phyloP scores from a whole-genome alignment of 306 rosid species.

The Hylodesmum podocarpum region DNA sequence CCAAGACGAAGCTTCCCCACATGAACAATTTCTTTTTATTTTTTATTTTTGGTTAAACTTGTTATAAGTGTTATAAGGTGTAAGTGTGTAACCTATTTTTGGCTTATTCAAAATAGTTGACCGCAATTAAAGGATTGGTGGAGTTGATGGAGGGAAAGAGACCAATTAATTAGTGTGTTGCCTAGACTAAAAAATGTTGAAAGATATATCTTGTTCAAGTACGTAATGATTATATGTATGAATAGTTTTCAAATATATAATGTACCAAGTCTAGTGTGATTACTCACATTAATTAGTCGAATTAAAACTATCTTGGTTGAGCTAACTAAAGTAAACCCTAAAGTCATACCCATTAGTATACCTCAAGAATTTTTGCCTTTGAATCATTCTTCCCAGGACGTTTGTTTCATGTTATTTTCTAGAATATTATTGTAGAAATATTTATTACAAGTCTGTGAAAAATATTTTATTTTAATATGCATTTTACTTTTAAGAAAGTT shows the following conservation, averaged over 20 bases:
- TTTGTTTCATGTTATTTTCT: not conserved
- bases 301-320: not conserved
- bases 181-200: constrained; percentile 12
- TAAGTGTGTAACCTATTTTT: not conserved
- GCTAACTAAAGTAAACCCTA: constrained; percentile 11
- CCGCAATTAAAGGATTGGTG: constrained; percentile 44
- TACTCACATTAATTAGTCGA: not conserved
- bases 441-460: not conserved
- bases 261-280: constrained; percentile 9
- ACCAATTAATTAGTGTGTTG: constrained; percentile 18
- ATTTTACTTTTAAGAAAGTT: not conserved
- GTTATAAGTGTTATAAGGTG: not conserved
- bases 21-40: not conserved
- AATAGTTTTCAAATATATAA: constrained; percentile 18
- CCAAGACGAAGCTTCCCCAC: not conserved
- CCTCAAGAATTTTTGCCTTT: not conserved
- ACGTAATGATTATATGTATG: constrained; percentile 31
- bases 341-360: not conserved
- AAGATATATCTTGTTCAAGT: not conserved
- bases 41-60: not conserved
- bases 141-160: constrained; percentile 12
- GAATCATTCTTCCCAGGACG: not conserved
- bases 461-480: not conserved
- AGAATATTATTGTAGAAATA: not conserved
- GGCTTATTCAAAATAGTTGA: constrained; percentile 10